Evolutionary conservation across 1,284 basidiomycete species (phyloP).

Genomic region (Psilocybe mexicana): DNA sequence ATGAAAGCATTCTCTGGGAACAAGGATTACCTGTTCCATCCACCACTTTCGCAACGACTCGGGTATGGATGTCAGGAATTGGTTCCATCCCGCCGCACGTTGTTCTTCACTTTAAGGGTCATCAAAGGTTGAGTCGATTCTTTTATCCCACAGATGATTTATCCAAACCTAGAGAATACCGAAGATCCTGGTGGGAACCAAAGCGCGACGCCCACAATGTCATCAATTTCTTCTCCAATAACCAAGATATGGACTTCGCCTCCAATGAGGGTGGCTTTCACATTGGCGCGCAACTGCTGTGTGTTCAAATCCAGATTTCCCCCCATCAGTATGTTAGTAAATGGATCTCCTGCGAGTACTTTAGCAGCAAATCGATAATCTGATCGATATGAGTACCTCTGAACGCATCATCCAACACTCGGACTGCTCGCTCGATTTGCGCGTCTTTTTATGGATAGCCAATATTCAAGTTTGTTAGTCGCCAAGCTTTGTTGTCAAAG

Average conservation of each 20-base stretch:
- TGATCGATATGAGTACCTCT: slow-evolving; percentile 1
- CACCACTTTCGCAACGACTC: slow-evolving; percentile 27
- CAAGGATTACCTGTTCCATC: slow-evolving; percentile 23
- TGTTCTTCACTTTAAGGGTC: slow-evolving; percentile 26
- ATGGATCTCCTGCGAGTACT: slow-evolving; percentile 24
- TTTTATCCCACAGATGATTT: neutral
- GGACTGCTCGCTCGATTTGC: slow-evolving; percentile 15
- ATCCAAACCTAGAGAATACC: slow-evolving; percentile 22
- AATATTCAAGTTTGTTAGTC: neutral
- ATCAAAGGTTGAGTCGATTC: no score
- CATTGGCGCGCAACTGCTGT: slow-evolving; percentile 20
- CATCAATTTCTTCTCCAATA: slow-evolving; percentile 20
- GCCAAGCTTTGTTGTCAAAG: neutral
- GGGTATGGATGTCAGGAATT: slow-evolving; percentile 23
- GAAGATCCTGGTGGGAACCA: slow-evolving; percentile 31
- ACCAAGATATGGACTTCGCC: slow-evolving; percentile 27
- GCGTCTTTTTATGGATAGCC: slow-evolving; percentile 1
- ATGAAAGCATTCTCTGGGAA: neutral
- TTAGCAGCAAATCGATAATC: neutral
- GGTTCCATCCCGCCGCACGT: slow-evolving; percentile 24
- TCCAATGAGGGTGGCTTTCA: slow-evolving; percentile 23
- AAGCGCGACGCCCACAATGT: slow-evolving; percentile 29
- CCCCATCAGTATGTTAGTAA: slow-evolving; percentile 23
- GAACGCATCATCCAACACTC: slow-evolving; percentile 18
- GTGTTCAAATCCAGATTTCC: slow-evolving; percentile 24